phyloP scores from a whole-genome alignment of 1,139 yeast species.

The Arxiozyma heterogenica region DNA sequence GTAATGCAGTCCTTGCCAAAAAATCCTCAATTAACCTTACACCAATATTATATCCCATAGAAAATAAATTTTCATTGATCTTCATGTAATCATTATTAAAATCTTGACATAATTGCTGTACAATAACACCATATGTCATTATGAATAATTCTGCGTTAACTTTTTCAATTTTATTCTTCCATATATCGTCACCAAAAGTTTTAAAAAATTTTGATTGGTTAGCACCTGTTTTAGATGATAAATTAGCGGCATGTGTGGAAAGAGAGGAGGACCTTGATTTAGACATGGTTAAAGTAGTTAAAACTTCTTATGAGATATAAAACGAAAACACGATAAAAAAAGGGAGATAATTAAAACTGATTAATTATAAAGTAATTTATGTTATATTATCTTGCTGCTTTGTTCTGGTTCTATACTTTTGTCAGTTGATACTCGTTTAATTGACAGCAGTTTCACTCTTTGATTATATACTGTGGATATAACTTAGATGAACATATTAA shows the following conservation, averaged over 20 bases:
- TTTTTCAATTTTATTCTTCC: slow-evolving; percentile 85
- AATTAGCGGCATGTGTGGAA: slow-evolving; percentile 2
- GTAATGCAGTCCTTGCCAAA: slow-evolving; percentile 74
- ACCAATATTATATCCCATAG: slow-evolving; percentile 96
- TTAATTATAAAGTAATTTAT: not conserved
- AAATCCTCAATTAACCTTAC: slow-evolving; percentile 86
- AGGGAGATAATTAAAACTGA: no score
- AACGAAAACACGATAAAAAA: not conserved
- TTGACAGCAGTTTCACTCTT: no score
- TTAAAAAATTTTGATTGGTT: slow-evolving; percentile 28
- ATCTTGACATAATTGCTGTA: slow-evolving; percentile 86
- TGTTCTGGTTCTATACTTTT: no score
- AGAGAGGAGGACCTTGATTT: slow-evolving; percentile 1
- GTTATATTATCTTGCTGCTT: no score
- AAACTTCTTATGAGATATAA: not conserved
- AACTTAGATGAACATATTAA: no score
- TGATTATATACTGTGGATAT: no score
- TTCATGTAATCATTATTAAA: slow-evolving; percentile 62
- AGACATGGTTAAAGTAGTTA: not conserved
- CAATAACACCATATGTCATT: slow-evolving; percentile 87
- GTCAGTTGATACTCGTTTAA: no score
- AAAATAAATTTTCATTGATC: slow-evolving; percentile 76
- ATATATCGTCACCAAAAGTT: slow-evolving; percentile 75
- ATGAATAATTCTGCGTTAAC: slow-evolving; percentile 89
- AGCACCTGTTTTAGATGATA: slow-evolving; percentile 5